Conservation (phyloP, 2,329 filamentous ascomycete genomes). For the Sporothrix schenckii region DNA sequence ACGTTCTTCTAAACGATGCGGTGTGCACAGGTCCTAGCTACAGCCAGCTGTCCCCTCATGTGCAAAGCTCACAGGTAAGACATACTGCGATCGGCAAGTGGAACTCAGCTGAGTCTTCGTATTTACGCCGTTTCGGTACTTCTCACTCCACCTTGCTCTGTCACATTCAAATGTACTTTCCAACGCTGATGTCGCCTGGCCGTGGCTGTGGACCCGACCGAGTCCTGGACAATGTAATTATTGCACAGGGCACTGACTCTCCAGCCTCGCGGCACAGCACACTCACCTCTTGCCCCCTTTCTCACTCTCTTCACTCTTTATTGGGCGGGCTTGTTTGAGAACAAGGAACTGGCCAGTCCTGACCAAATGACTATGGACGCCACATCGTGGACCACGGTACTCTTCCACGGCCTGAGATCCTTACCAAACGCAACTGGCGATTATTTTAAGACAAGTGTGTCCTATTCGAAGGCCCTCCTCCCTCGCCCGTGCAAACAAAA, state of each 20-base stretch:
- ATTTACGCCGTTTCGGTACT: background rate
- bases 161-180: background rate
- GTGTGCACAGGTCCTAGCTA: slow-evolving; percentile 5
- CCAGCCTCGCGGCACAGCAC: slow-evolving; percentile 29
- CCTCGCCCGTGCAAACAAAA: background rate
- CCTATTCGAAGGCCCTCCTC: background rate
- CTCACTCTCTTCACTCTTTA: background rate
- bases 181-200: slow-evolving; percentile 22
- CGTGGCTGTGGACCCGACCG: background rate
- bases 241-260: slow-evolving; percentile 20
- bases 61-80: background rate
- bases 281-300: background rate
- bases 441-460: background rate
- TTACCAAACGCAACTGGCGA: background rate
- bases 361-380: background rate
- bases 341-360: background rate
- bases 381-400: slow-evolving; percentile 1
- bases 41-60: background rate
- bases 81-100: slow-evolving; percentile 17
- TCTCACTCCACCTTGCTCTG: background rate
- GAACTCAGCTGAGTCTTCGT: background rate
- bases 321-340: background rate
- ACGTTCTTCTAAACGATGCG: background rate
- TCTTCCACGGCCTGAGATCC: background rate
- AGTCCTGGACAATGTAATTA: slow-evolving; percentile 15